phyloP scores from a whole-genome alignment of 768 basidiomycete species.

The Termitomyces titanicus region DNA sequence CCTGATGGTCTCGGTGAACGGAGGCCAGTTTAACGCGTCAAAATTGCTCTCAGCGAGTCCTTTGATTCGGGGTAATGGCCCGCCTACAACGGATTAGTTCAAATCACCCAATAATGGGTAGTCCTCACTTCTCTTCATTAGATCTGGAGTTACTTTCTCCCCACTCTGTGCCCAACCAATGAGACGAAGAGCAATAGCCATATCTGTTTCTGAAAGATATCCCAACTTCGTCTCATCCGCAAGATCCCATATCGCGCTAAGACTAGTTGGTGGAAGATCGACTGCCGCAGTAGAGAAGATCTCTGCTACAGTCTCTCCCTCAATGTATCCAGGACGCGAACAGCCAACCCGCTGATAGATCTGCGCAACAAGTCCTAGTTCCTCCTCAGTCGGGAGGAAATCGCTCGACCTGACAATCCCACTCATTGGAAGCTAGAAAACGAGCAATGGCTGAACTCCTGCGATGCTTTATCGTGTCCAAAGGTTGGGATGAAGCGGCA shows the following conservation, averaged over 20 bases:
- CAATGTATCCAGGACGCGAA: conserved; percentile 19
- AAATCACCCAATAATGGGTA: neutral
- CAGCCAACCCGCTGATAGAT: conserved; percentile 25
- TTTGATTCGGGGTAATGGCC: conserved; percentile 41
- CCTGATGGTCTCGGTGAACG: conserved; percentile 47
- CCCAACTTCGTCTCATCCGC: conserved; percentile 59
- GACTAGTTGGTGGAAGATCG: conserved; percentile 45
- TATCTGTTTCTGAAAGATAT: conserved; percentile 48
- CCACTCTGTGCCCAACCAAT: conserved; percentile 66
- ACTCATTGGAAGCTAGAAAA: neutral
- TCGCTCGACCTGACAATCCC: neutral
- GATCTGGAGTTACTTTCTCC: conserved; percentile 33
- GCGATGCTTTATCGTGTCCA: neutral
- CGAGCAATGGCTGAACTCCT: neutral
- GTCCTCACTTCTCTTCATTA: conserved; percentile 44
- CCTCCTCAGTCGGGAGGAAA: conserved; percentile 24
- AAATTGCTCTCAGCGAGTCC: conserved; percentile 19
- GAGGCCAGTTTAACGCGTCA: conserved; percentile 29
- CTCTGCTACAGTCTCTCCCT: conserved; percentile 47
- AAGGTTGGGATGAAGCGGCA: neutral
- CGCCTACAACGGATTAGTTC: conserved; percentile 34
- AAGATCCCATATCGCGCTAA: conserved; percentile 63
- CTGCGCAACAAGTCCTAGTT: conserved; percentile 23
- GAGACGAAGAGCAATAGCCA: conserved; percentile 56
- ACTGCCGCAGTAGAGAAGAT: conserved; percentile 46